Conservation (phyloP, 176 grass and related monocot species). For the Zea luxurians region DNA sequence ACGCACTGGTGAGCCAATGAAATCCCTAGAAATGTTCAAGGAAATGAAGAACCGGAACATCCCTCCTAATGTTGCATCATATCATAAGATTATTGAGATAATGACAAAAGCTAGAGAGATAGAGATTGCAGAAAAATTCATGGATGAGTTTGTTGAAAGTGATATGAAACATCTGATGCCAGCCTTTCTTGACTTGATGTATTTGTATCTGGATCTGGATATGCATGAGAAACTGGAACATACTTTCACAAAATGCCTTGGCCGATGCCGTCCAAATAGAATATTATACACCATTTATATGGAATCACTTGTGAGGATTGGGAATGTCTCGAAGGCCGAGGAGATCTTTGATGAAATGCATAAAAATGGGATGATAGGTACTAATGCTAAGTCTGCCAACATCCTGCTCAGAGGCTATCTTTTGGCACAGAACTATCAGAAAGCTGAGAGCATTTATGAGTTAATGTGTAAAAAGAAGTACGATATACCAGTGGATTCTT, state of each 20-base stretch:
- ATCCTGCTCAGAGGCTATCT: constrained; percentile 80
- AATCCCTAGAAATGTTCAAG: constrained; percentile 83
- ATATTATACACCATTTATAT: constrained; percentile 78
- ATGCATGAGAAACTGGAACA: constrained; percentile 77
- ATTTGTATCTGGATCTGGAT: constrained; percentile 75
- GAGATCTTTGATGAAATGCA: constrained; percentile 88
- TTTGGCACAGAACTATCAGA: constrained; percentile 61
- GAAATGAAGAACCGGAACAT: constrained; percentile 73
- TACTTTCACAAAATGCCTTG: constrained; percentile 69
- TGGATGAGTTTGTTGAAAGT: constrained; percentile 72
- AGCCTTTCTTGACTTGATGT: constrained; percentile 75
- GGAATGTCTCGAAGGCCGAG: constrained; percentile 66
- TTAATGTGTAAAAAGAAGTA: constrained; percentile 91
- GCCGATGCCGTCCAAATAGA: constrained; percentile 71
- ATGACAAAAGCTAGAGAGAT: constrained; percentile 62
- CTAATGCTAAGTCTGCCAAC: constrained; percentile 78
- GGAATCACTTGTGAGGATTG: constrained; percentile 66
- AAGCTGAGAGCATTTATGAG: constrained; percentile 82
- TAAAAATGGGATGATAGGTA: constrained; percentile 71
- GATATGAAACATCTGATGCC: constrained; percentile 91
- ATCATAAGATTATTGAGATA: constrained; percentile 94
- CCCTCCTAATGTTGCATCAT: constrained; percentile 65
- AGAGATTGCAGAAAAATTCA: constrained; percentile 60
- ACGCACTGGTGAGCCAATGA: constrained; percentile 56
- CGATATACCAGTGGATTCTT: constrained; percentile 48